Percentiles rank a stretch among this genome's conserved stretches.
Evolutionary conservation across 345 rosid species (phyloP).

Genomic region (Luvunga scandens): DNA sequence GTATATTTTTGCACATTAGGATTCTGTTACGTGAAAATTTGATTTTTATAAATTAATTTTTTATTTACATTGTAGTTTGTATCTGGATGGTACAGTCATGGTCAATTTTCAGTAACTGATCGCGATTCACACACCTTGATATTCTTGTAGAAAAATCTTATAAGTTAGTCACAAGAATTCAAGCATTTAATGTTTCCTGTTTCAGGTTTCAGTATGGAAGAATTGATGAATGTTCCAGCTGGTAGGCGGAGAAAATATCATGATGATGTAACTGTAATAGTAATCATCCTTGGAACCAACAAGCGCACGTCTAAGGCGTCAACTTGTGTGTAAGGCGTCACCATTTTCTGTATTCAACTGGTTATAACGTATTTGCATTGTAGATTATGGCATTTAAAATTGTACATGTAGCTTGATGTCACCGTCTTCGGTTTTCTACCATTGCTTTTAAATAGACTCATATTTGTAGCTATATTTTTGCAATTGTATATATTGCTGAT

Average conservation of each 20-base stretch:
- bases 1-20: not conserved
- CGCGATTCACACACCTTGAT: not conserved
- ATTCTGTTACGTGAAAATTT: not conserved
- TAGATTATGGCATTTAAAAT: constrained; percentile 10
- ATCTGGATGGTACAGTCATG: not conserved
- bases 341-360: constrained; percentile 3
- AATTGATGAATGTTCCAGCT: constrained; percentile 84
- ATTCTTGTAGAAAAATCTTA: not conserved
- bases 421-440: constrained; percentile 1
- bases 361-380: not conserved
- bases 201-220: constrained; percentile 85
- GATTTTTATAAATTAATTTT: too few relatives aligned
- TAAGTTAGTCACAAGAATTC: too few relatives aligned
- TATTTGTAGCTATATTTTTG: constrained; percentile 7
- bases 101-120: not conserved
- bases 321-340: constrained; percentile 36
- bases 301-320: constrained; percentile 91
- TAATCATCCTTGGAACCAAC: constrained; percentile 76
- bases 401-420: constrained; percentile 23
- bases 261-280: constrained; percentile 88
- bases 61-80: not conserved
- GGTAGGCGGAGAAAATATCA: constrained; percentile 95
- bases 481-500: constrained; percentile 24
- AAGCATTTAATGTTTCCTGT: not conserved
- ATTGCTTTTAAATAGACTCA: not conserved